Base-by-base conservation (phyloP, 805 yeast species). In the Metschnikowia lachancei region DNA sequence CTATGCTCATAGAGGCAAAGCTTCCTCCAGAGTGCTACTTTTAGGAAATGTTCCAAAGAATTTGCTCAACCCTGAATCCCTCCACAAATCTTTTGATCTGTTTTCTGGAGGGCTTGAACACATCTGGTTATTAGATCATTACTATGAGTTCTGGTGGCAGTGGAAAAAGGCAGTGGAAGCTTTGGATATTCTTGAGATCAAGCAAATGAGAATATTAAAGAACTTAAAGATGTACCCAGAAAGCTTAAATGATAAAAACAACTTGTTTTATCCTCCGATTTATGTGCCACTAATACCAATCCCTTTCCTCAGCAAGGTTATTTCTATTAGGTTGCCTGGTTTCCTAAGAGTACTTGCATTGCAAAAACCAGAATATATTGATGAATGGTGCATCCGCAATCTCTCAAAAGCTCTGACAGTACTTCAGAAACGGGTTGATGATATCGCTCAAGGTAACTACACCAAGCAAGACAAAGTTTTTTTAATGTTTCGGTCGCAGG, bases 111-210 rank as follows among this genome's bases (percentile, higher is more conserved):
- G 79, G 1, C 72, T 85, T 1, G 68, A 71, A 11, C 69, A 70
- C 19, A 64, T 86, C 0, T 83, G 90, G 88, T 78, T 81, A 45
- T 72, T 83, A 0, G 61, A 67, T 46, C 69, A 68, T 39, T 64
- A 59, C 39, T 45, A 45, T 14, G 42, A 46, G 22, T 60, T 57
- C 11, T 47, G 53, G 33, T 43, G 53, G 20, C 50, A 59, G 19
- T 63, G 61, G 9, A 36, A 38, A 3, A 51, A 56, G 22, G 66
- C 67, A 0, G 41, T 55, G 8, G 60, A 62, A 9, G 65, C 69
- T 0, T 36, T 70, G 14, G 47, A 61, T 12, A 33, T 54, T 2
- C 46, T 72, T 9, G 77, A 72, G 50, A 37, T 42, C 6, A 34
- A 43, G 14, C 41, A 43, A 12, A 45, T 49, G 36, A 44, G 31